These are phyloP conservation scores for Cyamopsis tetragonoloba DNA, from an alignment of 306 rosid species.

Conservation along the genomic window DNA sequence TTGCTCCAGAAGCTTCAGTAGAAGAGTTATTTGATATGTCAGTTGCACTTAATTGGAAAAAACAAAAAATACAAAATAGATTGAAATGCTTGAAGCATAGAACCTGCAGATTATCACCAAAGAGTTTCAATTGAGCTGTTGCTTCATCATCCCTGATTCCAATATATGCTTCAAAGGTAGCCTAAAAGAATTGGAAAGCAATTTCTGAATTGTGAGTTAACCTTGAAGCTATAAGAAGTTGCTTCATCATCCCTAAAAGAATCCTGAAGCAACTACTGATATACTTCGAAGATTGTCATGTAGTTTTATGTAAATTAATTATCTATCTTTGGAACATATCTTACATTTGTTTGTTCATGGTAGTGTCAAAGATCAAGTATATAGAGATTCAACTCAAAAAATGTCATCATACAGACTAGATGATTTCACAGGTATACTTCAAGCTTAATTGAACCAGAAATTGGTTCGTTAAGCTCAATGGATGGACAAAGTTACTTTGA, in stretches of 20 bases:
- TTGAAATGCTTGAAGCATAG: constrained; percentile 12
- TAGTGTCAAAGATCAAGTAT: neutral
- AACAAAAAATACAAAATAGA: neutral
- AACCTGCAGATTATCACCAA: constrained; percentile 92
- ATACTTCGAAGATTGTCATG: neutral
- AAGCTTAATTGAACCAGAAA: neutral
- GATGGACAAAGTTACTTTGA: neutral
- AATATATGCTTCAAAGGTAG: constrained; percentile 89
- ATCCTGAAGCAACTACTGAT: constrained; percentile 22
- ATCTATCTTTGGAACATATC: neutral
- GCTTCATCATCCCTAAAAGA: constrained; percentile 73
- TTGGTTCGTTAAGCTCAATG: neutral
- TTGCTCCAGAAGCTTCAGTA: constrained; percentile 71
- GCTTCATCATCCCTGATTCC: constrained; percentile 89
- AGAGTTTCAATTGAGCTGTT: constrained; percentile 80
- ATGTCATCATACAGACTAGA: neutral
- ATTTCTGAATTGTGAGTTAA: constrained; percentile 7
- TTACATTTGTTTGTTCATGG: neutral
- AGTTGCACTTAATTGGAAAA: neutral
- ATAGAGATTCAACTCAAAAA: constrained; percentile 3
- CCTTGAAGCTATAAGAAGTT: too few relatives aligned
- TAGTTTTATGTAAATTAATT: too few relatives aligned
- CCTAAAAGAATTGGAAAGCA: constrained; percentile 47
- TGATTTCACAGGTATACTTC: neutral
- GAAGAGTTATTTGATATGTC: constrained; percentile 16